These are phyloP conservation scores for Ilyonectria destructans DNA, from an alignment of 2,329 filamentous ascomycete genomes.

Conservation along the genomic window DNA sequence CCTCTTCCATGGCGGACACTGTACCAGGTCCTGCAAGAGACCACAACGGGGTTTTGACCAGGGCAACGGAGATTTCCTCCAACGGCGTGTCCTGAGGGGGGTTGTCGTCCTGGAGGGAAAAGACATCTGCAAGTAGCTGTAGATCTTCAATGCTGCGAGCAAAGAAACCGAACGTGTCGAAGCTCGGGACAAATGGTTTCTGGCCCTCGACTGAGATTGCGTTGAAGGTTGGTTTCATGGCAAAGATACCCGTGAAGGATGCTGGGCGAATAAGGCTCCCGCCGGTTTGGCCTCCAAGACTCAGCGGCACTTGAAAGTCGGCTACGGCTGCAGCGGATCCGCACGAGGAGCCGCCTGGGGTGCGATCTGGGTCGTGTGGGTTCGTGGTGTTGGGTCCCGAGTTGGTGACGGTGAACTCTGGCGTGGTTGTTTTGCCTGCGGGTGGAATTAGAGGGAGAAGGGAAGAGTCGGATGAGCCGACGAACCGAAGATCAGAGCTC, in stretches of 20 bases:
- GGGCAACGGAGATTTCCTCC: not conserved
- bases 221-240: constrained; percentile 41
- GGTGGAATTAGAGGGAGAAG: constrained; percentile 40
- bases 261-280: constrained; percentile 74
- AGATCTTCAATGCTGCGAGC: constrained; percentile 71
- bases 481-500: constrained; percentile 68
- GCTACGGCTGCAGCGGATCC: constrained; percentile 76
- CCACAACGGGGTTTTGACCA: not conserved
- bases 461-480: not conserved
- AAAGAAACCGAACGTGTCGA: constrained; percentile 73
- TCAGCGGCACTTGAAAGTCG: constrained; percentile 72
- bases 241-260: constrained; percentile 71
- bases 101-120: constrained; percentile 47
- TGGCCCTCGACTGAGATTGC: constrained; percentile 31
- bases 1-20: not conserved
- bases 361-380: constrained; percentile 74
- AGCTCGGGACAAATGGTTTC: constrained; percentile 47
- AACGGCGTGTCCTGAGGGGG: not conserved
- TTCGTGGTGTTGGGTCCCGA: constrained; percentile 69
- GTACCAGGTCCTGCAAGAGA: not conserved
- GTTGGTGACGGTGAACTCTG: constrained; percentile 71
- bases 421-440: constrained; percentile 44
- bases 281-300: constrained; percentile 75
- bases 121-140: constrained; percentile 67
- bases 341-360: constrained; percentile 76